Evolutionary conservation across 805 yeast genomes (phyloP), one percentile per base, ranked within the genome.

Genomic region (Ogataea populi-albae): DNA sequence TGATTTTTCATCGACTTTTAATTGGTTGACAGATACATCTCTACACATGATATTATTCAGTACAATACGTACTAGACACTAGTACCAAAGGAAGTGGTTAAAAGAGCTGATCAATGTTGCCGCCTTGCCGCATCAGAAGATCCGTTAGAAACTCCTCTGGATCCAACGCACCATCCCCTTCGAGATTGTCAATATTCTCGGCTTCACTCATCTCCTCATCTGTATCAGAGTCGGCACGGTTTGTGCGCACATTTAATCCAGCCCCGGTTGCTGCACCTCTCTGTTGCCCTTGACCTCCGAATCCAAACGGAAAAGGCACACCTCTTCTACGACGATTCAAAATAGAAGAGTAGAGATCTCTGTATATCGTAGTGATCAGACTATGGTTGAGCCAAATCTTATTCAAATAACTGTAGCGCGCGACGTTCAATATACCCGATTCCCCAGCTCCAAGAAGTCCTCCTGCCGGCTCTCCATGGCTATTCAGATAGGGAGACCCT

Each of bases 381-480:
- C 41, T 35, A 47, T 79, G 81, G 43, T 68, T 73, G 23, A 82
- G 56, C 84, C 86, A 85, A 28, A 73, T 54, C 32, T 69, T 69
- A 46, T 73, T 80, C 44, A 83, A 59, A 41, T 75, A 68, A 23
- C 67, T 62, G 56, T 75, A 81, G 35, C 94, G 68, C 17, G 62
- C 64, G 12, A 61, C 43, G 49, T 72, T 73, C 38, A 84, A 63
- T 0, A 64, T 64, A 0, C 86, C 86, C 21, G 68, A 49, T 36
- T 70, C 75, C 30, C 79, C 83, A 12, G 76, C 73, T 10, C 71
- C 69, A 41, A 68, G 63, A 3, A 78, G 67, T 14, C 72, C 71
- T 7, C 66, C 64, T 21, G 83, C 83, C 3, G 81, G 72, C 55
- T 85, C 93, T 16, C 94, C 94, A 57, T 83, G 88, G 4, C 68